Conservation (phyloP, 352 stramenopile species). For the Globisporangium middletonii region DNA sequence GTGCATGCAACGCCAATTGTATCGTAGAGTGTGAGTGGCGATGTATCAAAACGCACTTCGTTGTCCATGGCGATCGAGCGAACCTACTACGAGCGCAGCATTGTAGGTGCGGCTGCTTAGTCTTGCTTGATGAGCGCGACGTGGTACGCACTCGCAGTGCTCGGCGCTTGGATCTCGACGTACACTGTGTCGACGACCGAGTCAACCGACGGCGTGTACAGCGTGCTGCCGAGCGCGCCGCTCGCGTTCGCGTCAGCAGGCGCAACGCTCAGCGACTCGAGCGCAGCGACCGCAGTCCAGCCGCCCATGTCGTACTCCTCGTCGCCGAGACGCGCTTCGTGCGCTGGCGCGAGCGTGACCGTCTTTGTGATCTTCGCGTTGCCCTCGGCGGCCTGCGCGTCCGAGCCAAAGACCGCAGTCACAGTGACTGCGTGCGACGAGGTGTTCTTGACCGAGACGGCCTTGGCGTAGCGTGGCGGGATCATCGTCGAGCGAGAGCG, state of each 20-base stretch:
- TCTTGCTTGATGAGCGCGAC: conserved; percentile 37
- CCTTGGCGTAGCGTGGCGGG: conserved; percentile 65
- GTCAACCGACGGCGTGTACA: conserved; percentile 50
- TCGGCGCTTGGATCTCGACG: conserved; percentile 39
- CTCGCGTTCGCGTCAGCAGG: conserved; percentile 16
- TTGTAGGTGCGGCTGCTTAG: conserved; percentile 11
- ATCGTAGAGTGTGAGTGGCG: too few relatives aligned
- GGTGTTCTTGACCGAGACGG: conserved; percentile 67
- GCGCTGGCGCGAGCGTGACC: conserved; percentile 36
- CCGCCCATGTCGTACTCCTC: conserved; percentile 78
- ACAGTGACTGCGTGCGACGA: conserved; percentile 49
- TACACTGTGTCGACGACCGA: conserved; percentile 55
- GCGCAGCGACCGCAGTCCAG: conserved; percentile 56
- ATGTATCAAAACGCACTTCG: too few relatives aligned
- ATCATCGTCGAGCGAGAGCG: conserved; percentile 11
- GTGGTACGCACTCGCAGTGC: conserved; percentile 22
- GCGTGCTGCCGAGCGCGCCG: conserved; percentile 25
- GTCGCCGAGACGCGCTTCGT: conserved; percentile 35
- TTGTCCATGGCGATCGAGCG: background rate
- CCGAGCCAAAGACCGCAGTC: conserved; percentile 59
- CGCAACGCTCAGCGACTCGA: conserved; percentile 56
- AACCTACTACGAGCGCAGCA: background rate
- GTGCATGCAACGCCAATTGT: background rate
- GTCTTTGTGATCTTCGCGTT: conserved; percentile 63
- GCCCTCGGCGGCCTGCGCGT: conserved; percentile 56